Evolutionary conservation across 1,284 basidiomycete genomes (phyloP), one percentile per base, ranked within the genome.

Genomic region (Inonotus obliquus): DNA sequence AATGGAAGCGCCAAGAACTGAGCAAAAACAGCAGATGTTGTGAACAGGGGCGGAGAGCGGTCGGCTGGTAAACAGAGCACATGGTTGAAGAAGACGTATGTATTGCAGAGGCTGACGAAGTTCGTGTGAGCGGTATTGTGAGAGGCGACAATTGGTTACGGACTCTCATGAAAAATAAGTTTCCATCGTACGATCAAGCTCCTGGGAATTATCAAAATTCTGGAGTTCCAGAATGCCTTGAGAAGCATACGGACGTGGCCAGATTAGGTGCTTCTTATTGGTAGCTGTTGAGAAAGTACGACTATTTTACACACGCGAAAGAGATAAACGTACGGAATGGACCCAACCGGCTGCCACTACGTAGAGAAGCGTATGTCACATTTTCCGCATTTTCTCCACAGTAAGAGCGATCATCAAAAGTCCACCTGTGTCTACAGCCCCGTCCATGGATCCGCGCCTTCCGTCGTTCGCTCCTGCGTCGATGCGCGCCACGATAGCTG

Each of bases 41-140:
- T n/a, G 38, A 21, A 23, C 27, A 45, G 39, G 19, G 44, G 29
- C 32, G n/a, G 38, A 35, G 32, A 17, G 41, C 38, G 23, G n/a
- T 25, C 13, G 9, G 10, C 11, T 17, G 11, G n/a, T 19, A 35
- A 27, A 10, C 41, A 54, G n/a, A 54, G 52, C 59, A 60, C 59
- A 60, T 60, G 59, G 59, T 17, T 17, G 27, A 54, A n/a, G 52
- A 44, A 60, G 44, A 55, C 21, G 44, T 37, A 60, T 25, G 4
- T 29, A 37, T 47, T 27, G 23, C 17, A 44, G 4, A n/a, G 32
- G 11, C 3, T 44, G 41, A n/a, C 17, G 17, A 1, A 44, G 1
- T n/a, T n/a, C 19, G 41, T 6, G 7, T 21, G 41, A 2, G 19
- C 13, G 17, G 41, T n/a, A n/a, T 7, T 44, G 17, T n/a, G n/a